Evolutionary conservation across 345 rosid genomes (phyloP), one percentile per base, ranked within the genome.

Genomic region (Eucalyptus erythrocorys): DNA sequence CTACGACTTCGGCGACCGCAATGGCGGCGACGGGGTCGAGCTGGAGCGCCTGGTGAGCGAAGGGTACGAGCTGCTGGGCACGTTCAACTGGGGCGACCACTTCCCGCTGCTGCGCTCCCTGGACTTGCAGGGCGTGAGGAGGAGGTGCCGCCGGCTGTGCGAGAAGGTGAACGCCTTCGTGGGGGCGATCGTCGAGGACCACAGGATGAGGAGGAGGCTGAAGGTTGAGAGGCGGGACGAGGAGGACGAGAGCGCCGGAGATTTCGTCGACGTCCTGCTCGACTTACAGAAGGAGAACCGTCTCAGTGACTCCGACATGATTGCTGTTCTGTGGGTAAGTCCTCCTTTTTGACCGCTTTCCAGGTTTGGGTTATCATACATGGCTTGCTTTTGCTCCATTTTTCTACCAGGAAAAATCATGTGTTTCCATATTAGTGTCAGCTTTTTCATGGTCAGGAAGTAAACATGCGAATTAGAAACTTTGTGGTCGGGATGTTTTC

Each of bases 21-120:
- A 84, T 88, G 94, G 88, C 32, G 90, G 85, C 45, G 92, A 50
- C 14, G 76, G 42, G 47, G 8, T 2, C 47, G 47, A 93, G 86
- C 93, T 97, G 5, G 98, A 96, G 92, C 88, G 76, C 87, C 86
- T 97, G 81, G 98, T 97, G 48, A 92, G 91, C 80, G 98, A 97
- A 91, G 98, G 98, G 4, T 95, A 96, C 66, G 95, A 95, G 87
- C 66, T 96, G 87, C 91, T 96, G 40, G 99, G 98, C 22, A 90
- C 89, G 37, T 96, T 96, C 87, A 97, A 97, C 61, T 97, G 98
- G 98, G 92, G 97, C 79, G 99, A 97, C 68, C 99, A 96, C 92
- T 95, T 96, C 88, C 95, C 98, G n/a, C 8, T 93, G 26, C 49
- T 97, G 87, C 91, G 96, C 40, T 93, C 92, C 94, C 87, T 97